Base-by-base conservation (phyloP, 306 rosid species). In the Clitoria ternatea region DNA sequence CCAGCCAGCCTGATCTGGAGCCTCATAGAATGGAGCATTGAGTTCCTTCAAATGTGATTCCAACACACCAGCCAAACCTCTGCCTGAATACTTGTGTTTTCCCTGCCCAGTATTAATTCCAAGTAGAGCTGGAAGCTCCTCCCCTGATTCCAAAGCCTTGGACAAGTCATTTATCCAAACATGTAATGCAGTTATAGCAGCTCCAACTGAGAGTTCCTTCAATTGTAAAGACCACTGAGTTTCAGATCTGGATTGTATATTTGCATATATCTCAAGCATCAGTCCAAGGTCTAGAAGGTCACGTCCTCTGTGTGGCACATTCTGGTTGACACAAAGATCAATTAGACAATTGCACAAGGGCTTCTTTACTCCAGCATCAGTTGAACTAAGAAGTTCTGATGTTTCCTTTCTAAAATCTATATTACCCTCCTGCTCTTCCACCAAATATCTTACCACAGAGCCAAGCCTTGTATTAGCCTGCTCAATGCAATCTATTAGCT, bases 81-180 rank as follows among this genome's bases (percentile, higher is more conserved):
- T 86, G 40, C 85, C 91, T 4, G 92, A 82, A 77, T 63, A 85
- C 73, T 87, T 88, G 72, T 82, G 91, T 69, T 83, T 88, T 53
- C 98, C 92, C 54, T 84, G 86, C 20, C 96, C 93, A 2, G 97
- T 88, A 77, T 87, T 80, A 64, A 92, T 90, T 76, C 93, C 96
- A 43, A 92, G 89, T 76, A 88, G 54, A 1, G 89, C 90, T 1
- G 97, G 97, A 67, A 92, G 83, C 49, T 88, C 91, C 74, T 86
- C 91, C 67, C 82, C 93, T 15, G 83, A 86, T 78, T 82, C 86
- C 79, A 85, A 55, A 17, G 80, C 83, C 79, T 48, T 83, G 10
- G 88, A 69, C 84, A 92, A 79, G 79, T 92, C 97, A 75, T 81
- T 83, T 14, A 90, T 79, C 98, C 98, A 92, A 77, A 90, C 85